A percentile compares a stretch with the other conserved stretches of the same genome.
These are phyloP conservation scores for Monilinia vaccinii-corymbosi DNA, from an alignment of 2,329 filamentous ascomycete genomes.

Conservation along the genomic window DNA sequence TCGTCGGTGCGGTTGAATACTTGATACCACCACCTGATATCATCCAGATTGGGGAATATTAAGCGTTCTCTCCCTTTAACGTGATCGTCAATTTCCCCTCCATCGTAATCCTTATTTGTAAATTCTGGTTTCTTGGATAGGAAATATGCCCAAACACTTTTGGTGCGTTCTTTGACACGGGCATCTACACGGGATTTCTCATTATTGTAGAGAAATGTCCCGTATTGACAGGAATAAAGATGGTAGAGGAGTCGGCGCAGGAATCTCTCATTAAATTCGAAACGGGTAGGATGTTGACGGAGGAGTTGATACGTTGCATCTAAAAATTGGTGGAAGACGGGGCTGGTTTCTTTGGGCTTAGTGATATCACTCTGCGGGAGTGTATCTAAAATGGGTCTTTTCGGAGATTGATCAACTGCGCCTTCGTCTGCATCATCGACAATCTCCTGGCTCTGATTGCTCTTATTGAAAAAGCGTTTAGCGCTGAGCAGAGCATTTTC, in stretches of 20 bases:
- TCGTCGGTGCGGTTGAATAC: constrained; percentile 76
- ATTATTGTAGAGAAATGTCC: constrained; percentile 91
- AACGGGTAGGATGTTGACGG: constrained; percentile 75
- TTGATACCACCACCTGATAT: constrained; percentile 91
- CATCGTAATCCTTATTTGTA: constrained; percentile 69
- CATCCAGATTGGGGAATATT: constrained; percentile 66
- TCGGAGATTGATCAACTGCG: constrained; percentile 24
- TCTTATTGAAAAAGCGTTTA: constrained; percentile 83
- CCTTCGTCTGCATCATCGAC: constrained; percentile 38
- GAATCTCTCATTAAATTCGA: constrained; percentile 96
- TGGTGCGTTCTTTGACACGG: constrained; percentile 59
- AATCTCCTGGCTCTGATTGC: constrained; percentile 55
- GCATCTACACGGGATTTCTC: constrained; percentile 78
- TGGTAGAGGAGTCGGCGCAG: constrained; percentile 84
- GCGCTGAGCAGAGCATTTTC: constrained; percentile 80
- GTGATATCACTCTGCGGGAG: constrained; percentile 51
- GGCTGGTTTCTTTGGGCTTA: constrained; percentile 81
- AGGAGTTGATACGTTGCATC: constrained; percentile 89
- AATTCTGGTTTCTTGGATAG: constrained; percentile 73
- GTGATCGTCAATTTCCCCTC: constrained; percentile 62
- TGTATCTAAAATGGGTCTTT: constrained; percentile 30
- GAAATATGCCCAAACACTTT: constrained; percentile 96
- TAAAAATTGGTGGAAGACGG: constrained; percentile 95
- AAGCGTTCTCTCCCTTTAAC: constrained; percentile 72
- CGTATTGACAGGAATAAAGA: constrained; percentile 91